Evolutionary conservation across 345 rosid genomes (phyloP).

Genomic region (Clausena lansium): DNA sequence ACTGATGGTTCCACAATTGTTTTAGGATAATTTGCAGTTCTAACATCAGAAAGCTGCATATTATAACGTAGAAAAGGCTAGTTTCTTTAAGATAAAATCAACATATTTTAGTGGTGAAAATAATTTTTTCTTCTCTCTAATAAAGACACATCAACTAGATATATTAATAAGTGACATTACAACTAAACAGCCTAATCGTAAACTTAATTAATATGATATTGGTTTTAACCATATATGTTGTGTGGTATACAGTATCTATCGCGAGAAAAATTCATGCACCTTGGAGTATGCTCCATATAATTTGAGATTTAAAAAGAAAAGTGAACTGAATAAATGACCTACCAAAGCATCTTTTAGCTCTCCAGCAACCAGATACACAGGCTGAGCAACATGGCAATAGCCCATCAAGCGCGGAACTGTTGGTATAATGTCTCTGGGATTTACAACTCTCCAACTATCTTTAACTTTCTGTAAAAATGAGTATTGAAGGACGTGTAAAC

Average conservation of each 20-base stretch:
- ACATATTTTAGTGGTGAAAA: background rate
- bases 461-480: constrained; percentile 64
- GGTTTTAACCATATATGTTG: background rate
- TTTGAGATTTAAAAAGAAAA: background rate
- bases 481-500: constrained; percentile 8
- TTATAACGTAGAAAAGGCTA: background rate
- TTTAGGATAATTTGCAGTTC: background rate
- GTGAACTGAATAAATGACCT: constrained; percentile 18
- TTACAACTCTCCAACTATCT: constrained; percentile 95
- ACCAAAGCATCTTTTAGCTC: constrained; percentile 61
- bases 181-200: background rate
- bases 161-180: too few relatives aligned
- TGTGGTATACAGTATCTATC: background rate
- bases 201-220: background rate
- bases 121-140: background rate
- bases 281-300: background rate
- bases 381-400: constrained; percentile 94
- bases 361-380: constrained; percentile 80
- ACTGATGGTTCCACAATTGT: background rate
- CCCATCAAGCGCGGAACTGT: constrained; percentile 96
- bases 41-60: background rate
- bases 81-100: background rate
- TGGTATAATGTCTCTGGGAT: constrained; percentile 98
- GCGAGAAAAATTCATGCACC: background rate
- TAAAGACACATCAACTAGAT: background rate